Evolutionary conservation across 257 asterid species (phyloP).

Genomic region (Rubia yunnanensis): DNA sequence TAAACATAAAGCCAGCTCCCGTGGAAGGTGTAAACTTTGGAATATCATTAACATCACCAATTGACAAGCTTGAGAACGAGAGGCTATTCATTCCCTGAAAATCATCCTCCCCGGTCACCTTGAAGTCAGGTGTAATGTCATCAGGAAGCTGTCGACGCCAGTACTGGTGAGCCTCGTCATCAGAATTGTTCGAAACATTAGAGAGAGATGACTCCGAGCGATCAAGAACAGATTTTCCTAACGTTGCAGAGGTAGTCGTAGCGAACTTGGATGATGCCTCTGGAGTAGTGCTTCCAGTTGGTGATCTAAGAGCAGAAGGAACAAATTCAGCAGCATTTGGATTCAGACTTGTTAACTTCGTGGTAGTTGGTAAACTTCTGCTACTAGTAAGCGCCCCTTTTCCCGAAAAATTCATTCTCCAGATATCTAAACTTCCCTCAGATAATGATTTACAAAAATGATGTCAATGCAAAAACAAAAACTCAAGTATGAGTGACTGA

Average conservation of each 20-base stretch:
- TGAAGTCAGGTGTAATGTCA: conserved; percentile 83
- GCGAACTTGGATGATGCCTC: conserved; percentile 38
- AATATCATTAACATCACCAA: conserved; percentile 38
- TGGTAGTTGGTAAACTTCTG: conserved; percentile 34
- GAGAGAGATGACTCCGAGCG: conserved; percentile 66
- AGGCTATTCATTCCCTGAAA: conserved; percentile 48
- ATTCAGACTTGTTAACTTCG: conserved; percentile 53
- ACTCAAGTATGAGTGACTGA: conserved; percentile 10
- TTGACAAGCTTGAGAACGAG: conserved; percentile 54
- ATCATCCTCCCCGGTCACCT: conserved; percentile 53
- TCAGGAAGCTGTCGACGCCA: conserved; percentile 90
- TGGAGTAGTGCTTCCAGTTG: conserved; percentile 27
- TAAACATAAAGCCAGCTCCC: conserved; percentile 40
- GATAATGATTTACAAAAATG: conserved; percentile 8
- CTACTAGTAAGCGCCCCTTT: conserved; percentile 58
- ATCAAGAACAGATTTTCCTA: conserved; percentile 58
- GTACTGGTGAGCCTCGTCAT: conserved; percentile 77
- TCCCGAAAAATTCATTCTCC: conserved; percentile 56
- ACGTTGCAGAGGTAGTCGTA: conserved; percentile 23
- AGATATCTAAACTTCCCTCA: conserved; percentile 9
- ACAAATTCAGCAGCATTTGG: conserved; percentile 91
- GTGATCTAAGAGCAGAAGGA: conserved; percentile 64
- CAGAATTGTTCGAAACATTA: conserved; percentile 58
- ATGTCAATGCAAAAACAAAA: conserved; percentile 19
- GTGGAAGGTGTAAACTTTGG: conserved; percentile 34